These are phyloP conservation scores for Starmerella roubikii DNA, from an alignment of 805 yeast genomes.

Conservation along the genomic window DNA sequence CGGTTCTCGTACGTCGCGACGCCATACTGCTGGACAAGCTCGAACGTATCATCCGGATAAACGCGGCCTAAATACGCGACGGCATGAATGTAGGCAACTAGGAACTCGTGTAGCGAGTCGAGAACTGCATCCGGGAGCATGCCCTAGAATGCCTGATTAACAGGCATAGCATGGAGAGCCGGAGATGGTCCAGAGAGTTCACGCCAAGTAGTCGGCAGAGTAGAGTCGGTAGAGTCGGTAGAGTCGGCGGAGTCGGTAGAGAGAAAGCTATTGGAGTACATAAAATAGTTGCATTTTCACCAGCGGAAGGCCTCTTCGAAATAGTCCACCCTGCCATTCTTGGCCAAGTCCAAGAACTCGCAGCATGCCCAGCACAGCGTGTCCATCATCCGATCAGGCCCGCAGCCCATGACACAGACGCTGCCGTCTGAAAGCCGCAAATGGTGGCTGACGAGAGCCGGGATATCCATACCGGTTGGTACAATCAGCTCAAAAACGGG, in stretches of 20 bases:
- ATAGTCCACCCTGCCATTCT: slow-evolving; percentile 43
- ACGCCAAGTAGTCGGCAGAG: no score
- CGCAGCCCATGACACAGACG: slow-evolving; percentile 29
- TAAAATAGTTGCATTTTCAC: slow-evolving; percentile 25
- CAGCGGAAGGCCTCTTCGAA: slow-evolving; percentile 66
- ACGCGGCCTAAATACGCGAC: slow-evolving; percentile 39
- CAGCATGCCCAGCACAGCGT: slow-evolving; percentile 17
- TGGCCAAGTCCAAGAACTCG: slow-evolving; percentile 12
- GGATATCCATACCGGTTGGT: slow-evolving; percentile 13
- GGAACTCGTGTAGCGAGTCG: slow-evolving; percentile 37
- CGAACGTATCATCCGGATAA: slow-evolving; percentile 42
- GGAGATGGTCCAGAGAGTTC: no score
- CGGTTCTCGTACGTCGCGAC: slow-evolving; percentile 32
- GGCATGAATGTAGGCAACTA: slow-evolving; percentile 40
- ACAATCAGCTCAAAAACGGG: slow-evolving; percentile 1
- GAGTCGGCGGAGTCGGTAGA: no score
- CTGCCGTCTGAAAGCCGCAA: slow-evolving; percentile 20
- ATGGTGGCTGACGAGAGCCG: slow-evolving; percentile 4
- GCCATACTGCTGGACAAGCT: slow-evolving; percentile 31
- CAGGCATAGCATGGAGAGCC: no score
- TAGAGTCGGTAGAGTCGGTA: no score
- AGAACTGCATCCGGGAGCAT: no score
- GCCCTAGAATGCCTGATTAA: no score
- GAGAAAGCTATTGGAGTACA: no score
- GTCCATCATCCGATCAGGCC: slow-evolving; percentile 22